Base-by-base conservation (phyloP, 176 grass and related monocot species). In the Guadua angustifolia region DNA sequence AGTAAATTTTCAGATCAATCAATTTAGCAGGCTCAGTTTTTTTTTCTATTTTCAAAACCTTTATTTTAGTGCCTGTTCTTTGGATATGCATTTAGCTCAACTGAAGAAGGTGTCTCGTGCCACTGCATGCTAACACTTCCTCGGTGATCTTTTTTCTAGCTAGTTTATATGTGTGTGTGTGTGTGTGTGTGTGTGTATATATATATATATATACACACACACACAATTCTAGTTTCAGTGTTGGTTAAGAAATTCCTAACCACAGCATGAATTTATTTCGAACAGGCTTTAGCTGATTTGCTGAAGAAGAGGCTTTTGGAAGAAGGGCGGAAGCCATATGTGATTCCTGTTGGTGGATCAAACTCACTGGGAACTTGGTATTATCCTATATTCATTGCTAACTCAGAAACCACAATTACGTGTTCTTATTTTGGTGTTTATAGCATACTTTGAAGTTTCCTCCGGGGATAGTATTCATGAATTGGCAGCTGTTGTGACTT, bases 331-430 rank as follows among this genome's bases (percentile, higher is more conserved):
- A 98, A 92, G 15, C 96, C 96, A 78, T 98, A 95, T 59, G 86
- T 95, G 57, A 94, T 98, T 82, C 96, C 96, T 82, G 96, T 95
- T 81, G 96, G 96, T 72, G 96, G 96, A 92, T 98, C 96, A 38
- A 95, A 98, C 83, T 98, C 93, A 56, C 82, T 98, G 74, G 96
- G 96, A 82, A 90, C 91, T 60, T 98, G 96, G 96, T 98, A 95
- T 43, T 60, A 16, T 87, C 18, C 5, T 53, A 42, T 79, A 65
- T 71, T 49, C 69, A 39, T 19, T 79, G 4, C 17, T 32, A 8
- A 49, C 5, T 55, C 11, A 6, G 53, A 38, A 70, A 39, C 58
- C n/a, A 25, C 42, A 46, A 12, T 71, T 72, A 0, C 57, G 78
- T 78, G 14, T 22, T 47, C 32, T 32, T 36, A 39, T 77, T n/a